Percentiles rank a stretch among this genome's conserved stretches.
Conservation (phyloP, 345 rosid genomes). For the Garcia nutans region DNA sequence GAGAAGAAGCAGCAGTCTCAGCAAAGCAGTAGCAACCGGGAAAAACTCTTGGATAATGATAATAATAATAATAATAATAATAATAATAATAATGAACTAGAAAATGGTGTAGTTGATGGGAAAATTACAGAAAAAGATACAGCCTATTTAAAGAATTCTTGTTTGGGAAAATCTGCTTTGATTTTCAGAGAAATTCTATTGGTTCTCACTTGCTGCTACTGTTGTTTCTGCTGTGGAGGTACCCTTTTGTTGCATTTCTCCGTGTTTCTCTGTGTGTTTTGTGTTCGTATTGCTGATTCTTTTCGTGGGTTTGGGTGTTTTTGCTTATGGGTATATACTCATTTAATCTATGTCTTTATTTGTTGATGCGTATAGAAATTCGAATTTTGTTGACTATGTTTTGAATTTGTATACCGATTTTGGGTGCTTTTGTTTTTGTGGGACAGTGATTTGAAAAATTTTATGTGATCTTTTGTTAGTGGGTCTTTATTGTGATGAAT, state of each 20-base stretch:
- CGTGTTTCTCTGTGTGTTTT: neutral
- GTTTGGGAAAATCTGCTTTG: conserved; percentile 12
- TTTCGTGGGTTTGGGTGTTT: neutral
- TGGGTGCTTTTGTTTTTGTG: neutral
- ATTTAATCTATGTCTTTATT: no score
- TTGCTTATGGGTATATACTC: neutral
- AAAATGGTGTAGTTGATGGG: conserved; percentile 3
- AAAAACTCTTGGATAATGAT: conserved; percentile 34
- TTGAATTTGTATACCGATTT: no score
- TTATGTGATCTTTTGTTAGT: neutral
- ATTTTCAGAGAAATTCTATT: conserved; percentile 36
- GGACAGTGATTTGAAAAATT: conserved; percentile 1
- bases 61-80: no score
- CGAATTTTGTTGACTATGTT: no score
- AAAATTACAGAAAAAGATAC: conserved; percentile 4
- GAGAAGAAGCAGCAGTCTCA: conserved; percentile 38
- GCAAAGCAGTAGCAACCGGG: conserved; percentile 20
- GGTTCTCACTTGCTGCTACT: conserved; percentile 50
- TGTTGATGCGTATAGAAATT: neutral
- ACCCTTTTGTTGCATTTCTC: neutral
- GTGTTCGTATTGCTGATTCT: neutral
- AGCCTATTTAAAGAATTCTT: conserved; percentile 1
- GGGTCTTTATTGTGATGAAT: neutral
- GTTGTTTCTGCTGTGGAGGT: conserved; percentile 68
- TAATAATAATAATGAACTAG: neutral